phyloP scores from a whole-genome alignment of 2,329 filamentous ascomycete genomes.

The Colletotrichum australisinense region DNA sequence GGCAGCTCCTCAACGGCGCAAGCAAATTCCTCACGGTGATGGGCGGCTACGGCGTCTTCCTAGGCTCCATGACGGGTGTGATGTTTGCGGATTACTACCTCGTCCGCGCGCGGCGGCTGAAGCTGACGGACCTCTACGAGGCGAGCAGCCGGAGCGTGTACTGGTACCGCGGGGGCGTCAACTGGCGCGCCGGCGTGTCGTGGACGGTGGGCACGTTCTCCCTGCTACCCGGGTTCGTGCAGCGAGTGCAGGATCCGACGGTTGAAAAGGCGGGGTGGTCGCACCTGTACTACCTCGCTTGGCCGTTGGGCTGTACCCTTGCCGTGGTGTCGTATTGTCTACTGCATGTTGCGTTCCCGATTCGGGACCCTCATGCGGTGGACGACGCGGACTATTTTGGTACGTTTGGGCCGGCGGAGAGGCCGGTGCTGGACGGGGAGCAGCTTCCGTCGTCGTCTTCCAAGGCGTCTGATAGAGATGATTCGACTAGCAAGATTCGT shows the following conservation, averaged over 20 bases:
- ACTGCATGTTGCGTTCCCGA: slow-evolving; percentile 37
- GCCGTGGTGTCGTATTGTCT: slow-evolving; percentile 37
- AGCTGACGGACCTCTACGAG: slow-evolving; percentile 49
- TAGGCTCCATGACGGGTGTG: slow-evolving; percentile 49
- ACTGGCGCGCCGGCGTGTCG: slow-evolving; percentile 37
- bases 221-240: slow-evolving; percentile 40
- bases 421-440: slow-evolving; percentile 7
- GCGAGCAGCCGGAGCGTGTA: slow-evolving; percentile 36
- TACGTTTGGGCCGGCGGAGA: slow-evolving; percentile 38
- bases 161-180: slow-evolving; percentile 40
- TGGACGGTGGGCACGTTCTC: slow-evolving; percentile 38
- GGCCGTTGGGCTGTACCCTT: slow-evolving; percentile 39
- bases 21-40: slow-evolving; percentile 44
- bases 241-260: slow-evolving; percentile 35
- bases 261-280: slow-evolving; percentile 40
- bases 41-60: slow-evolving; percentile 46
- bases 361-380: slow-evolving; percentile 35
- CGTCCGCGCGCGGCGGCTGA: slow-evolving; percentile 46
- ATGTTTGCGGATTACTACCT: slow-evolving; percentile 50
- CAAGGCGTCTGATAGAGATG: not conserved
- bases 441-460: not conserved
- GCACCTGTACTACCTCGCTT: slow-evolving; percentile 42
- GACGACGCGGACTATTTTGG: slow-evolving; percentile 44
- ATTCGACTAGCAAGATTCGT: not conserved
- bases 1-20: slow-evolving; percentile 38